Conservation (phyloP, 2,329 filamentous ascomycete species). For the Acarospora socialis region DNA sequence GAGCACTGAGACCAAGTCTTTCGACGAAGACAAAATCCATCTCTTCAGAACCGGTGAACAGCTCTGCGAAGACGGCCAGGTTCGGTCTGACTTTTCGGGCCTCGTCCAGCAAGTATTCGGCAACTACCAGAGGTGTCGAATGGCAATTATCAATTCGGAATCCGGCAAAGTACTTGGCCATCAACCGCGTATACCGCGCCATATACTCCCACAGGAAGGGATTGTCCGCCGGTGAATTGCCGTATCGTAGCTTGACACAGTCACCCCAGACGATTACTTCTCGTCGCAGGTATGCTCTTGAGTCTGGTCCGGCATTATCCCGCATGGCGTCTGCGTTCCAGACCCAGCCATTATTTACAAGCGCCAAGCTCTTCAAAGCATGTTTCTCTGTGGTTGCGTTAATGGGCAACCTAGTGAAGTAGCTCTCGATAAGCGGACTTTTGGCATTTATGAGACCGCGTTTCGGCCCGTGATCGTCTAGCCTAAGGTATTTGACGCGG, state of each 20-base stretch:
- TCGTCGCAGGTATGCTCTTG: slow-evolving; percentile 82
- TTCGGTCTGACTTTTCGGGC: slow-evolving; percentile 80
- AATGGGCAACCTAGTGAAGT: slow-evolving; percentile 77
- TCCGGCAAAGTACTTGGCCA: slow-evolving; percentile 89
- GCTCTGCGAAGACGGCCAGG: slow-evolving; percentile 81
- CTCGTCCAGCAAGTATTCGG: slow-evolving; percentile 86
- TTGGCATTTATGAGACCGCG: slow-evolving; percentile 61
- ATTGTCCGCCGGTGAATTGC: slow-evolving; percentile 63
- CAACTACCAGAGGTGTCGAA: slow-evolving; percentile 86
- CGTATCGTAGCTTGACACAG: slow-evolving; percentile 93
- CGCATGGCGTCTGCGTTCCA: slow-evolving; percentile 92
- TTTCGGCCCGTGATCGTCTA: slow-evolving; percentile 87
- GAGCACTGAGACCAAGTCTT: slow-evolving; percentile 72
- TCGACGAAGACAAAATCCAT: slow-evolving; percentile 96
- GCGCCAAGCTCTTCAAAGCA: slow-evolving; percentile 57
- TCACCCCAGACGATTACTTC: slow-evolving; percentile 98
- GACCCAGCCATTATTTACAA: slow-evolving; percentile 97
- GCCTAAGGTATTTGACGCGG: slow-evolving; percentile 80
- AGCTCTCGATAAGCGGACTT: slow-evolving; percentile 78
- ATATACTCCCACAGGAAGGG: slow-evolving; percentile 94
- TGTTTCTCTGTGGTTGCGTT: slow-evolving; percentile 69
- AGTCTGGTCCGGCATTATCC: slow-evolving; percentile 82
- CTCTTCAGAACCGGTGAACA: slow-evolving; percentile 90
- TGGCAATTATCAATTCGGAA: slow-evolving; percentile 98
- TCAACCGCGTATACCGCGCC: slow-evolving; percentile 76